Conservation (phyloP, 73 alveolate genomes). For the Urostyla sp. region DNA sequence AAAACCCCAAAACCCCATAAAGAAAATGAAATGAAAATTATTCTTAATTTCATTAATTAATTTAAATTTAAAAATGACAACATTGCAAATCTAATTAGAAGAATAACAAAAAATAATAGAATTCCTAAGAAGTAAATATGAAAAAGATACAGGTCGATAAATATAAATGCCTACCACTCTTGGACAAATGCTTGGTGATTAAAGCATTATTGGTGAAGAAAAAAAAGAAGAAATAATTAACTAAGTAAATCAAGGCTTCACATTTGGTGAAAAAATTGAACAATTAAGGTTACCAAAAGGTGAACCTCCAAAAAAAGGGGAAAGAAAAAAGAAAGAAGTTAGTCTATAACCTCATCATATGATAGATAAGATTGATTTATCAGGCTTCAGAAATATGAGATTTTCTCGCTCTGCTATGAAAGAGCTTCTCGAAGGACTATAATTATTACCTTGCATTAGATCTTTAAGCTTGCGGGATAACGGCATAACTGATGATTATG, state of each 20-base stretch:
- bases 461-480: constrained; percentile 42
- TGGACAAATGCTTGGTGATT: constrained; percentile 47
- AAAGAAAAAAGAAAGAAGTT: constrained; percentile 49
- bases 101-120: constrained; percentile 58
- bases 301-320: constrained; percentile 41
- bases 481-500: constrained; percentile 64
- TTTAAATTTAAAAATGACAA: constrained; percentile 36
- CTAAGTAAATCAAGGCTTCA: neutral
- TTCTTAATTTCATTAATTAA: neutral
- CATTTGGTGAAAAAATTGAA: constrained; percentile 59
- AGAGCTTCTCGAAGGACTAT: constrained; percentile 59
- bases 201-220: constrained; percentile 22
- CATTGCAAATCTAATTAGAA: constrained; percentile 47
- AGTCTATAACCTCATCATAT: neutral
- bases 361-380: constrained; percentile 58
- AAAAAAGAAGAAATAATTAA: neutral
- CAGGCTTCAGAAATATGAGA: constrained; percentile 39
- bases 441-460: constrained; percentile 60
- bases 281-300: constrained; percentile 44
- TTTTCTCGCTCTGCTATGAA: constrained; percentile 57
- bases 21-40: neutral
- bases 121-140: constrained; percentile 51
- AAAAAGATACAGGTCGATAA: constrained; percentile 60
- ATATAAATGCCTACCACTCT: constrained; percentile 43
- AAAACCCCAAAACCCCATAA: constrained; percentile 22